Conservation (phyloP, 2,329 filamentous ascomycete species). For the Botrytis hyacinthi region DNA sequence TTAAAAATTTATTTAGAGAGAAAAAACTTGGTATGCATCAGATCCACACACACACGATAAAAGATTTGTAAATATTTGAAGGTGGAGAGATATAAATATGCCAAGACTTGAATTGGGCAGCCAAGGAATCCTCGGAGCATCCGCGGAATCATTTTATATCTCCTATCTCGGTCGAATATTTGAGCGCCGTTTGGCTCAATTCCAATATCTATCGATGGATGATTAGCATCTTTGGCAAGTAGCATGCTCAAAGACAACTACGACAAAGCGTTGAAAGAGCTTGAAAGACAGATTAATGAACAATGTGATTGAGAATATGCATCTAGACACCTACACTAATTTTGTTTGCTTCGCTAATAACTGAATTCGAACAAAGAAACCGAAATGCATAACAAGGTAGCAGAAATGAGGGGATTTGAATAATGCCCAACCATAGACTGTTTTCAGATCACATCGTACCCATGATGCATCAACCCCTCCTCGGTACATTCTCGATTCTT, state of each 20-base stretch:
- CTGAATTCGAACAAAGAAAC: conserved; percentile 22
- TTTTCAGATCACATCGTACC: not conserved
- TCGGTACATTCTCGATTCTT: conserved; percentile 12
- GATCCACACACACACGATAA: not conserved
- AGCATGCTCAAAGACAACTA: conserved; percentile 1
- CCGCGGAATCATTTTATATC: not conserved
- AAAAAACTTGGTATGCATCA: not conserved
- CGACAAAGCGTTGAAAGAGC: conserved; percentile 4
- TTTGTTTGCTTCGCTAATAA: not conserved
- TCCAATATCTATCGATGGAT: not conserved
- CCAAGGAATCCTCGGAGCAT: not conserved
- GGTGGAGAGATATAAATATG: not conserved
- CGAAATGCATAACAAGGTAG: conserved; percentile 18
- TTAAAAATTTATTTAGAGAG: no score
- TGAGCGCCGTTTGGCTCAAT: not conserved
- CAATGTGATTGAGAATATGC: conserved; percentile 7
- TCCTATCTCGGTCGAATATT: not conserved
- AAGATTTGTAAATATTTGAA: not conserved
- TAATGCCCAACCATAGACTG: not conserved
- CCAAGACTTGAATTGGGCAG: not conserved
- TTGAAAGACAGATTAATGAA: not conserved
- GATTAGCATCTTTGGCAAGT: not conserved
- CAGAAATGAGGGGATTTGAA: conserved; percentile 10
- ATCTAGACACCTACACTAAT: not conserved
- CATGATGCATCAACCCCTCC: conserved; percentile 12